Evolutionary conservation across 495 filamentous ascomycete genomes (phyloP).

Genomic region (Penicillium simplicissimum): DNA sequence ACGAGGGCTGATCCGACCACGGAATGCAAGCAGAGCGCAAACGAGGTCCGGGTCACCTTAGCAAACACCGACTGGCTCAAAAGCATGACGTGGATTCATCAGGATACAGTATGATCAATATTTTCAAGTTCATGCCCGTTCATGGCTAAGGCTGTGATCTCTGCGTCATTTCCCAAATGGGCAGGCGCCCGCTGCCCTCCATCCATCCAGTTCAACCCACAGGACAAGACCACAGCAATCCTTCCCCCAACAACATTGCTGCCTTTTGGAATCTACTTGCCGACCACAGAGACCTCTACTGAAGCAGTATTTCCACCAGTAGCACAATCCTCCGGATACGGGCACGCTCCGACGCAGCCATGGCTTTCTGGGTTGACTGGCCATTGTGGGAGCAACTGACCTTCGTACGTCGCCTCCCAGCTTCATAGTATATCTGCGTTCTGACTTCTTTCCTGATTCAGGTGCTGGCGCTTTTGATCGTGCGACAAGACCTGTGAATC

Average conservation of each 20-base stretch:
- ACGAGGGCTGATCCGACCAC: too few species aligned
- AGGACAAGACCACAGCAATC: neutral
- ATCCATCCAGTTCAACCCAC: neutral
- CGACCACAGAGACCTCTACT: neutral
- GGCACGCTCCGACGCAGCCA: conserved; percentile 8
- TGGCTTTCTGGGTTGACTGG: conserved; percentile 76
- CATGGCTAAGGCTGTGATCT: neutral
- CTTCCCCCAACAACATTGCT: neutral
- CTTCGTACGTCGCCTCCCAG: conserved; percentile 61
- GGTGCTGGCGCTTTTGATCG: conserved; percentile 49
- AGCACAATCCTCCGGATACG: neutral
- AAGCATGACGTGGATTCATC: too few species aligned
- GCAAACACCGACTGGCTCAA: neutral
- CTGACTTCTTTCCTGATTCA: conserved; percentile 25
- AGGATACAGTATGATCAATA: neutral
- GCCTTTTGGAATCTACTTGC: neutral
- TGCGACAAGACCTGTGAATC: conserved; percentile 25
- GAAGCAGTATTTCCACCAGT: neutral
- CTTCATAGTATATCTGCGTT: neutral
- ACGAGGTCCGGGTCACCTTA: neutral
- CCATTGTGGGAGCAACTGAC: conserved; percentile 87
- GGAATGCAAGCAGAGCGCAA: too few species aligned
- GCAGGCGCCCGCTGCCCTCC: neutral
- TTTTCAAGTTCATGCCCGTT: neutral
- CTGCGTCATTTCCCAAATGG: neutral